Conservation (phyloP, 345 rosid genomes). For the Psidium guajava region DNA sequence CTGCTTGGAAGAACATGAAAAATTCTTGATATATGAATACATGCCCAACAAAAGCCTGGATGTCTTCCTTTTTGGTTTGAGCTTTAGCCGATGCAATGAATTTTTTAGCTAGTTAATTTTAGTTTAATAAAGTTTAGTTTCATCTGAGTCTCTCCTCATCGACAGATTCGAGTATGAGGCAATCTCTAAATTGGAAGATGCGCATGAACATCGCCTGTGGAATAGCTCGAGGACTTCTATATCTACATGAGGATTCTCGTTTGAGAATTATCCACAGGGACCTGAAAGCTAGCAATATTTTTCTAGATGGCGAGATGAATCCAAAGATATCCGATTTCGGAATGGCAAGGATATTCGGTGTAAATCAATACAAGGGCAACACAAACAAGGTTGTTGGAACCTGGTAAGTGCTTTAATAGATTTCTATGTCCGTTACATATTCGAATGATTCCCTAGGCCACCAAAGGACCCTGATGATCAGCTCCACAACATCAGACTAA, state of each 20-base stretch:
- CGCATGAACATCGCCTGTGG: slow-evolving; percentile 23
- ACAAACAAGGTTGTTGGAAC: slow-evolving; percentile 22
- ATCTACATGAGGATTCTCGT: slow-evolving; percentile 33
- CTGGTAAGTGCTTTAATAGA: neutral
- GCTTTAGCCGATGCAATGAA: neutral
- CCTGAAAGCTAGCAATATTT: slow-evolving; percentile 12
- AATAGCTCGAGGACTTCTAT: slow-evolving; percentile 22
- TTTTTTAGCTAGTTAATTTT: neutral
- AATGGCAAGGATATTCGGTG: slow-evolving; percentile 22
- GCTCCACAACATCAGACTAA: neutral
- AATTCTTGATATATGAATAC: slow-evolving; percentile 1
- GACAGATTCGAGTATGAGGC: neutral
- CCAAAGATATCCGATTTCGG: slow-evolving; percentile 27
- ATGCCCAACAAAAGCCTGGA: neutral
- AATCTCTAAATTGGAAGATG: slow-evolving; percentile 11
- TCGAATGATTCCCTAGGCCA: neutral
- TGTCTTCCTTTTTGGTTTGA: neutral
- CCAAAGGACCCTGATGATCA: neutral
- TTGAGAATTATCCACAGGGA: neutral
- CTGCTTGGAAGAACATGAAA: neutral
- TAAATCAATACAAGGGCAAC: slow-evolving; percentile 15
- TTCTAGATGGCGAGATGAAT: slow-evolving; percentile 15
- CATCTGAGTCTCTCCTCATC: neutral
- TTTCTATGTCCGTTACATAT: neutral
- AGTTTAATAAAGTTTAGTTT: too few species aligned